A percentile compares a stretch with the other conserved stretches of the same genome.
These are phyloP conservation scores for Tolypocladium album DNA, from an alignment of 2,329 filamentous ascomycete species.

Conservation along the genomic window DNA sequence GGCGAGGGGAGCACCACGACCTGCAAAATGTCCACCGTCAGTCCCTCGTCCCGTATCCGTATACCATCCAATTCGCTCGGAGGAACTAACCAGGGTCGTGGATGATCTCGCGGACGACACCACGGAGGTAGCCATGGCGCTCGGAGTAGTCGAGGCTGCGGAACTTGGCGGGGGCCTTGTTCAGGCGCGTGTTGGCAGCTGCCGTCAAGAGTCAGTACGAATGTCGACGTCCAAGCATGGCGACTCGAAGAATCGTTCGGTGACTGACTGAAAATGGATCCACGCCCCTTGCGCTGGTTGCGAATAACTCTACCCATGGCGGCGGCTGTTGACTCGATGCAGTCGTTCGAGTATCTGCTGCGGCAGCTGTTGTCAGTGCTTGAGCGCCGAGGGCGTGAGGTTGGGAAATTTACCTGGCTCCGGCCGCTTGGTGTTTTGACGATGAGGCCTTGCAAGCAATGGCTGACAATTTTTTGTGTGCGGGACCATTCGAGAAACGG, in stretches of 20 bases:
- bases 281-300: slow-evolving; percentile 54
- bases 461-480: slow-evolving; percentile 28
- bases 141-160: slow-evolving; percentile 92
- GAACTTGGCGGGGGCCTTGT: slow-evolving; percentile 82
- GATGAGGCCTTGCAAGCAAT: slow-evolving; percentile 17
- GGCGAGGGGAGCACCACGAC: slow-evolving; percentile 91
- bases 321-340: slow-evolving; percentile 23
- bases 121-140: slow-evolving; percentile 94
- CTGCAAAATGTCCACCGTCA: slow-evolving; percentile 18
- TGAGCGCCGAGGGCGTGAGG: slow-evolving; percentile 9
- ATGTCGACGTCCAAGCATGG: slow-evolving; percentile 6
- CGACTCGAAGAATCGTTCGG: slow-evolving; percentile 10
- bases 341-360: slow-evolving; percentile 20
- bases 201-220: slow-evolving; percentile 20
- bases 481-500: slow-evolving; percentile 12
- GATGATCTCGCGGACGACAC: slow-evolving; percentile 97
- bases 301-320: slow-evolving; percentile 51
- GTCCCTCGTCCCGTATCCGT: slow-evolving; percentile 9
- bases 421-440: slow-evolving; percentile 29
- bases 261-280: slow-evolving; percentile 46
- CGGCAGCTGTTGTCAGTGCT: slow-evolving; percentile 3
- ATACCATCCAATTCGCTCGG: slow-evolving; percentile 8
- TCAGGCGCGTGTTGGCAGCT: slow-evolving; percentile 80
- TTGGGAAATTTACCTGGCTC: slow-evolving; percentile 24
- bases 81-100: slow-evolving; percentile 71